phyloP scores from a whole-genome alignment of 2,329 filamentous ascomycete species.

The Aspergillus vadensis region DNA sequence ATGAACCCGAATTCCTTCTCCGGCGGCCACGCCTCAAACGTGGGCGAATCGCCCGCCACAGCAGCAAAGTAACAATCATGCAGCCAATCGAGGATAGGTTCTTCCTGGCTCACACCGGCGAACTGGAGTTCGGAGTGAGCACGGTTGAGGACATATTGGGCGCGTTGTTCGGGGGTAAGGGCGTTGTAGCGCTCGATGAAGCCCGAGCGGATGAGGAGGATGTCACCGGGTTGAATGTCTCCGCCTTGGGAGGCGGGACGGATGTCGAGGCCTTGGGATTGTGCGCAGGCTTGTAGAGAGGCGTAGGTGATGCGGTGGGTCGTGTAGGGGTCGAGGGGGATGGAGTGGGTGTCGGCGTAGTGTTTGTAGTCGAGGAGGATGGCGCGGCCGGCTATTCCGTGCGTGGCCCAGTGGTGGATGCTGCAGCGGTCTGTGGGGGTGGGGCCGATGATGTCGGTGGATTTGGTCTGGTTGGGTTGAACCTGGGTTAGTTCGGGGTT shows the following conservation, averaged over 20 bases:
- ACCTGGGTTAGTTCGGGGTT: neutral
- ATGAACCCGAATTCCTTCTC: conserved; percentile 28
- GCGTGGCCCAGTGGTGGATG: conserved; percentile 46
- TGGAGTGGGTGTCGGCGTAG: conserved; percentile 55
- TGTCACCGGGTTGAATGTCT: conserved; percentile 62
- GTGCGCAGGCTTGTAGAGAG: conserved; percentile 61
- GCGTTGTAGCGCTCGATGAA: conserved; percentile 61
- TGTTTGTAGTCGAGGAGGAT: conserved; percentile 46
- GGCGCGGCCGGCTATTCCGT: conserved; percentile 47
- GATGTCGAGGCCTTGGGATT: conserved; percentile 63
- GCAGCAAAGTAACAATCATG: conserved; percentile 70
- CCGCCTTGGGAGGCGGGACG: conserved; percentile 56
- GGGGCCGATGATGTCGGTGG: conserved; percentile 37
- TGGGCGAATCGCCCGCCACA: conserved; percentile 63
- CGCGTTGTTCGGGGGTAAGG: conserved; percentile 41
- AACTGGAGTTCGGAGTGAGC: conserved; percentile 46
- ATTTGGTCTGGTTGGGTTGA: conserved; percentile 31
- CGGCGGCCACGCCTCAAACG: conserved; percentile 67
- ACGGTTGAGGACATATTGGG: conserved; percentile 32
- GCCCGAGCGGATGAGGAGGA: conserved; percentile 67
- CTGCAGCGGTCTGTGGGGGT: conserved; percentile 42
- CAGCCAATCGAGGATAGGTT: conserved; percentile 64
- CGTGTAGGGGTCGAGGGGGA: conserved; percentile 55
- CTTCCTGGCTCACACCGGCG: conserved; percentile 55
- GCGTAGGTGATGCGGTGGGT: conserved; percentile 56